Percentiles rank a stretch among this genome's conserved stretches.
Conservation (phyloP, 148 eudicot genomes). For the Spergularia marina region DNA sequence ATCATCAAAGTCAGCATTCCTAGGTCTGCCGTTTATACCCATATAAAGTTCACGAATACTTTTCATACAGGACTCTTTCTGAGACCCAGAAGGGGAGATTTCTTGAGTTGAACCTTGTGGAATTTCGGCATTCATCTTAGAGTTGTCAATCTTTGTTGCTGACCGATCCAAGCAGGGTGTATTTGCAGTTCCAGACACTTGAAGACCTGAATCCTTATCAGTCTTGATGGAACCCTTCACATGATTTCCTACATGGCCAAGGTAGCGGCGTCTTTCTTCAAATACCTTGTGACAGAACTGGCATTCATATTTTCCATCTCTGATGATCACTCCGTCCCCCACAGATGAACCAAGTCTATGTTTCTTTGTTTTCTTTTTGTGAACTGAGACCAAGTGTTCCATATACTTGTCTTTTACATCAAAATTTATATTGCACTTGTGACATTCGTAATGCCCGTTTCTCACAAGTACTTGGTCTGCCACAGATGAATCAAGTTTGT, state of each 20-base stretch:
- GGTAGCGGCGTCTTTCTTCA: slow-evolving; percentile 49
- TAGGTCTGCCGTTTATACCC: slow-evolving; percentile 6
- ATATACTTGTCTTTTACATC: background rate
- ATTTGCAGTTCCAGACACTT: slow-evolving; percentile 16
- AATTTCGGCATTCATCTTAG: slow-evolving; percentile 48
- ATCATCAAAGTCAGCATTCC: slow-evolving; percentile 17
- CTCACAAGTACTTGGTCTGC: slow-evolving; percentile 48
- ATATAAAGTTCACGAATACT: slow-evolving; percentile 18
- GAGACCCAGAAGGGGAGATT: background rate
- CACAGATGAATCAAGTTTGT: slow-evolving; percentile 38
- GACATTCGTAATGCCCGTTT: slow-evolving; percentile 50
- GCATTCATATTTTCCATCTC: slow-evolving; percentile 52
- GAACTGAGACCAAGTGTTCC: background rate
- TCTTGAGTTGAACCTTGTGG: slow-evolving; percentile 38
- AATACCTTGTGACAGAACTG: slow-evolving; percentile 58
- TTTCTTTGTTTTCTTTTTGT: slow-evolving; percentile 34
- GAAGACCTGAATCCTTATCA: slow-evolving; percentile 28
- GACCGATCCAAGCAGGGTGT: slow-evolving; percentile 23
- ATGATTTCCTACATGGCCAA: slow-evolving; percentile 57
- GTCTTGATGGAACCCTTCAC: slow-evolving; percentile 38
- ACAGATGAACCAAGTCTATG: slow-evolving; percentile 38
- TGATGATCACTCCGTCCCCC: slow-evolving; percentile 47
- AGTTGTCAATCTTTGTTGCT: slow-evolving; percentile 22
- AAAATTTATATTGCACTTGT: slow-evolving; percentile 1
- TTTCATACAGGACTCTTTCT: slow-evolving; percentile 23